Percentiles rank a stretch among this genome's conserved stretches.
phyloP scores from a whole-genome alignment of 108 stramenopile genomes.

The Cyclostephanos invisitatus region DNA sequence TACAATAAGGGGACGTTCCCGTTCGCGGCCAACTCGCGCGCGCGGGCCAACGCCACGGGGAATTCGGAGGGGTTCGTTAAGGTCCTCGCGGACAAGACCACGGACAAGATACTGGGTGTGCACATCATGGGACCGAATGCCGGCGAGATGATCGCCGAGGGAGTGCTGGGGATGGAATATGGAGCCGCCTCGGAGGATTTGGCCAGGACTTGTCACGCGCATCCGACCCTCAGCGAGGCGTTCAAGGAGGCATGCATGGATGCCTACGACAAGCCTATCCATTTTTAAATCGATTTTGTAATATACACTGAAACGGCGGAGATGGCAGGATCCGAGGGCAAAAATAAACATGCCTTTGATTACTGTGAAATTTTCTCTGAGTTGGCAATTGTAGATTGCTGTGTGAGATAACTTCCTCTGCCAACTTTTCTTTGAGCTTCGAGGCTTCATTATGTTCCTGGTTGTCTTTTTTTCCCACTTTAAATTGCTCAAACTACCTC shows the following conservation, averaged over 20 bases:
- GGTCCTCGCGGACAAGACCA: constrained; percentile 94
- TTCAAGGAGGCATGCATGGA: constrained; percentile 99
- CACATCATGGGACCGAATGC: constrained; percentile 99
- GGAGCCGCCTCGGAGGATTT: constrained; percentile 98
- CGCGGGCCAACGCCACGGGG: constrained; percentile 92
- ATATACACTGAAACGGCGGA: background rate
- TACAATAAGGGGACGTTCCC: constrained; percentile 97
- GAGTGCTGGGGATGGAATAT: constrained; percentile 99
- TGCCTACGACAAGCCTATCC: constrained; percentile 98
- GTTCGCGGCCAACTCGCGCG: constrained; percentile 92
- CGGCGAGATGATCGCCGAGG: constrained; percentile 99
- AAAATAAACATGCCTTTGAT: no score
- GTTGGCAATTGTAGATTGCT: no score
- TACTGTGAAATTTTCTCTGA: no score
- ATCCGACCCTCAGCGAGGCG: constrained; percentile 98
- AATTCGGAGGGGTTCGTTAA: constrained; percentile 97
- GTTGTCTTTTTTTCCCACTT: no score
- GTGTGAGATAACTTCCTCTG: no score
- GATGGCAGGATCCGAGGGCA: no score
- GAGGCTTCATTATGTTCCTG: no score
- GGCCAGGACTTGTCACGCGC: constrained; percentile 99
- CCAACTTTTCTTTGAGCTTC: no score
- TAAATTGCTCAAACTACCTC: no score
- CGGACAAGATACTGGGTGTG: constrained; percentile 95
- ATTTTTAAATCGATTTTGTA: constrained; percentile 77